phyloP scores from a whole-genome alignment of 2,329 filamentous ascomycete genomes.

The Fusarium ramigenum region DNA sequence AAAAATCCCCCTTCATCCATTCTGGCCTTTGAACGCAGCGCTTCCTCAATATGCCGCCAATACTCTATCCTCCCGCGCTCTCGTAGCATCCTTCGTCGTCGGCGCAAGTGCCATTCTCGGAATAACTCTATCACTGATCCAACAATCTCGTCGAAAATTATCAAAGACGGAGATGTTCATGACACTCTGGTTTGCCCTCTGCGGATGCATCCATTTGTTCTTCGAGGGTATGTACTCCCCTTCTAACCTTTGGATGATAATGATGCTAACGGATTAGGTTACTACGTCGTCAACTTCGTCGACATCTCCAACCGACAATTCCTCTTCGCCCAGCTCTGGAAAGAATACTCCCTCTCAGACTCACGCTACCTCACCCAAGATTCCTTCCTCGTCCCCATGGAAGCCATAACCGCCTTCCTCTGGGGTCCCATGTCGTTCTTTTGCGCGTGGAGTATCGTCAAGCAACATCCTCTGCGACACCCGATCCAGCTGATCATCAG shows the following conservation, averaged over 20 bases:
- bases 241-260: rapidly evolving
- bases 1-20: slow-evolving; percentile 64
- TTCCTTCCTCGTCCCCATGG: slow-evolving; percentile 65
- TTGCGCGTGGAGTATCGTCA: slow-evolving; percentile 55
- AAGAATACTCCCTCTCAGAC: slow-evolving; percentile 66
- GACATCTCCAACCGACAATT: slow-evolving; percentile 52
- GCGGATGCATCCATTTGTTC: slow-evolving; percentile 61
- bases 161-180: slow-evolving; percentile 63
- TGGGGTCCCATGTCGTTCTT: slow-evolving; percentile 65
- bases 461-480: slow-evolving; percentile 57
- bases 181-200: slow-evolving; percentile 80
- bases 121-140: slow-evolving; percentile 63
- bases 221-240: slow-evolving; percentile 50
- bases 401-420: slow-evolving; percentile 60
- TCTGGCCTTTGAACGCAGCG: slow-evolving; percentile 72
- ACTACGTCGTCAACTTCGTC: slow-evolving; percentile 57
- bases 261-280: slow-evolving; percentile 48
- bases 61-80: slow-evolving; percentile 64
- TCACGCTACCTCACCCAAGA: slow-evolving; percentile 64
- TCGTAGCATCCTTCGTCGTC: slow-evolving; percentile 68
- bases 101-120: slow-evolving; percentile 67
- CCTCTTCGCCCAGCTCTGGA: slow-evolving; percentile 65
- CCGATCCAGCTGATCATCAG: slow-evolving; percentile 59
- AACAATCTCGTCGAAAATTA: slow-evolving; percentile 62
- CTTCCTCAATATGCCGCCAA: slow-evolving; percentile 75